A percentile compares a stretch with the other conserved stretches of the same genome.
Conservation (phyloP, 768 basidiomycete species). For the Lepiota brunneoincarnata region DNA sequence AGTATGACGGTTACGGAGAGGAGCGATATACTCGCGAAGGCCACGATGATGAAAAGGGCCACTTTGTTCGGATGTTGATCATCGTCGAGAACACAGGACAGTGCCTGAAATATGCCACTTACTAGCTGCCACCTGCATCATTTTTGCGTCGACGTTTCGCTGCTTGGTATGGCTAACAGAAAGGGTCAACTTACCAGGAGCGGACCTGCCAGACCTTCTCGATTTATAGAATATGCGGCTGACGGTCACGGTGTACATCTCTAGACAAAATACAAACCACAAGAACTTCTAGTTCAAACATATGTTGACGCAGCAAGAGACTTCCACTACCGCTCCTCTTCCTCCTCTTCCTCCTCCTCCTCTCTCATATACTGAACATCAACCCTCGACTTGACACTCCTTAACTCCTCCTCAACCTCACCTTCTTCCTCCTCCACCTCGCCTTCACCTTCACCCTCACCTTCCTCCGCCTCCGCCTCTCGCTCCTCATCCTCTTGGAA, state of each 20-base stretch:
- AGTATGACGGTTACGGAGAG: background rate
- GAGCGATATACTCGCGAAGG: slow-evolving; percentile 2
- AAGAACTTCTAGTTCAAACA: background rate
- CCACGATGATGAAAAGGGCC: slow-evolving; percentile 5
- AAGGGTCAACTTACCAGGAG: background rate
- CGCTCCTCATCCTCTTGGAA: slow-evolving; percentile 48
- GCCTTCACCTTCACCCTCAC: slow-evolving; percentile 22
- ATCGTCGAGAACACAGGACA: background rate
- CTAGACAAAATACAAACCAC: background rate
- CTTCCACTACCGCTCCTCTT: background rate
- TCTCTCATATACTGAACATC: slow-evolving; percentile 2
- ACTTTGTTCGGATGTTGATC: background rate
- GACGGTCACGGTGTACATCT: background rate
- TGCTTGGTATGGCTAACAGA: background rate
- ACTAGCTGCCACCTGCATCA: slow-evolving; percentile 9
- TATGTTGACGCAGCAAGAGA: background rate
- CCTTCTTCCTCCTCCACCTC: slow-evolving; percentile 32
- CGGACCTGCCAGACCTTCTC: background rate
- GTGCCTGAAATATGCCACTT: background rate
- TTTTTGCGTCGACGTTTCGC: background rate
- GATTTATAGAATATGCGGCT: background rate
- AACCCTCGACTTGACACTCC: background rate
- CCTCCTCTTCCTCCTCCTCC: slow-evolving; percentile 12
- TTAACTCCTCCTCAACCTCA: slow-evolving; percentile 12
- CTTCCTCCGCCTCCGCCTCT: slow-evolving; percentile 48